These are phyloP conservation scores for Pseudonitzschia multiseries DNA, from an alignment of 108 stramenopile genomes.

Conservation along the genomic window DNA sequence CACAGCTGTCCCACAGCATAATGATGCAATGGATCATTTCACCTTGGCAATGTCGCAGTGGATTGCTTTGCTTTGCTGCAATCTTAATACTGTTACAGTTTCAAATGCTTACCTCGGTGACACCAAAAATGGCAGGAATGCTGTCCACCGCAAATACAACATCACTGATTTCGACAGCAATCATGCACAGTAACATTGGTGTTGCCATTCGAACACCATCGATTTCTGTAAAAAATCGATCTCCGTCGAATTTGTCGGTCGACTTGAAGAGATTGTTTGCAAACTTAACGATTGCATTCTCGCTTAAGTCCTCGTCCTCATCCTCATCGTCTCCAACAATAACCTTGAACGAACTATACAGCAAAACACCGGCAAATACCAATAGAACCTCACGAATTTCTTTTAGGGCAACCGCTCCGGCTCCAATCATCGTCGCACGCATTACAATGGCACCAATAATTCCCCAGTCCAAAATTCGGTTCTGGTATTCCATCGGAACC, in stretches of 20 bases:
- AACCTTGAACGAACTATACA: constrained; percentile 76
- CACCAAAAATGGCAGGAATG: constrained; percentile 95
- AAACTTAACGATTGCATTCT: constrained; percentile 75
- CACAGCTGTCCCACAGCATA: too few relatives aligned
- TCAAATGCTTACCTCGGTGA: constrained; percentile 73
- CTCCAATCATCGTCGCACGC: constrained; percentile 92
- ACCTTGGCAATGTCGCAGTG: not conserved
- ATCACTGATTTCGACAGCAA: constrained; percentile 94
- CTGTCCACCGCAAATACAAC: constrained; percentile 96
- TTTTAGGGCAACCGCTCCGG: constrained; percentile 86
- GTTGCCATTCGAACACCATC: constrained; percentile 87
- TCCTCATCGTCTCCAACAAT: constrained; percentile 75
- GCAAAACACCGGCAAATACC: constrained; percentile 87
- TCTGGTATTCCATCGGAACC: constrained; percentile 68
- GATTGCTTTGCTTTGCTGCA: not conserved
- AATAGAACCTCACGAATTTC: constrained; percentile 83
- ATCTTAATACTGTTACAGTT: too few relatives aligned
- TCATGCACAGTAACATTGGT: constrained; percentile 90
- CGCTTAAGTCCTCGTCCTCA: constrained; percentile 73
- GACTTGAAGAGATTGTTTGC: constrained; percentile 62
- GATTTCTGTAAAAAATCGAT: constrained; percentile 82
- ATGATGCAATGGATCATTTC: not conserved
- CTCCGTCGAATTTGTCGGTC: constrained; percentile 81
- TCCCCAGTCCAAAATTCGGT: constrained; percentile 84
- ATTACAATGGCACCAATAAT: constrained; percentile 88